Evolutionary conservation across 495 filamentous ascomycete genomes (phyloP), one percentile per base, ranked within the genome.

Genomic region (Podospora bellae-mahoneyi): DNA sequence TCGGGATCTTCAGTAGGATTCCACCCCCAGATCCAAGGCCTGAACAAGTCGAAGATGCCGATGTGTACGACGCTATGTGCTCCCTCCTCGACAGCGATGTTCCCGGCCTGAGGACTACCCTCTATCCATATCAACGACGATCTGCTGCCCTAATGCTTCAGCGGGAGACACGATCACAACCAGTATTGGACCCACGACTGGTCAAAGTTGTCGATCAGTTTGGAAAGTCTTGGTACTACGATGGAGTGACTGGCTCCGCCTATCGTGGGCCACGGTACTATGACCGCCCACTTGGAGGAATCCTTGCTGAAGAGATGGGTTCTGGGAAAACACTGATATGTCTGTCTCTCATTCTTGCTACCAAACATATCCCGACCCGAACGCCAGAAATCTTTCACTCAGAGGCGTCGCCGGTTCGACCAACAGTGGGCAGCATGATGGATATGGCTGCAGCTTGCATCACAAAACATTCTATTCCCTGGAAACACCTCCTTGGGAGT

Each of bases 301-400:
- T 94, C 30, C 78, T 92, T 20, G 90, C 89, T 2, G 88, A 90
- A 73, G 84, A 89, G 68, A 95, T 82, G 81, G 86, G 87, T 13
- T 84, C 87, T 5, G 94, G 94, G 0, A 98, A 98, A 80, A 97
- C 94, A 0, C 77, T 97, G 30, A 96, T 98, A 10, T 92, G 91
- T 66, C 80, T 98, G 19, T 85, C 93, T 32, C 79, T 94, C 2
- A 91, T 97, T 54, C 81, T 96, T n/a, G 88, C 91, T 13, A 97
- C 92, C 0, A 88, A 85, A 69, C 84, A 88, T 39, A 85, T 94
- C 66, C 83, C 88, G 6, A 85, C 92, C 3, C 78, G 79, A 6
- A 84, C 90, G 6, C 92, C 93, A 2, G 82, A 79, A 5, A 54
- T 74, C 1, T 68, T 77, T 20, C 65, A 68, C 19, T 61, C 16